These are phyloP conservation scores for Diddensiella transvaalensis DNA, from an alignment of 805 yeast species.

Conservation along the genomic window DNA sequence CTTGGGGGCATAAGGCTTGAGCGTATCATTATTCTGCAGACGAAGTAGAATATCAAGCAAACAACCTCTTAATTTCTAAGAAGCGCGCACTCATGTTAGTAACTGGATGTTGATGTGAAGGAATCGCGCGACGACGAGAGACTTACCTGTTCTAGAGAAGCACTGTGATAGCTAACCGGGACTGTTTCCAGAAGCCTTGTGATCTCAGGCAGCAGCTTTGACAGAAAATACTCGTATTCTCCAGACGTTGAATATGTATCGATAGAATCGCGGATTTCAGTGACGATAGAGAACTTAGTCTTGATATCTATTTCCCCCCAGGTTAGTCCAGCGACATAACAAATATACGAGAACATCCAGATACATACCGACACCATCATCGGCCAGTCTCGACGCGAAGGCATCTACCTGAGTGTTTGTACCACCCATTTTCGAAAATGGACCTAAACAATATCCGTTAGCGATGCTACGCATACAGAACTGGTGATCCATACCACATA, in stretches of 20 bases:
- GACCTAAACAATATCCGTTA: not conserved
- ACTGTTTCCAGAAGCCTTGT: constrained; percentile 57
- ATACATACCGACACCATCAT: constrained; percentile 37
- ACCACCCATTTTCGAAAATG: constrained; percentile 2
- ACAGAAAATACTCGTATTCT: constrained; percentile 75
- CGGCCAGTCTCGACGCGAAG: constrained; percentile 59
- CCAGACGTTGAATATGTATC: constrained; percentile 78
- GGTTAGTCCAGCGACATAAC: constrained; percentile 2
- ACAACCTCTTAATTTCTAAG: constrained; percentile 56
- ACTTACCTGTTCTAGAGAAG: constrained; percentile 52
- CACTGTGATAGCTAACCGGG: constrained; percentile 66
- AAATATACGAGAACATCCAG: not conserved
- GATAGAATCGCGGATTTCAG: constrained; percentile 81
- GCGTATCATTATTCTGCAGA: constrained; percentile 75
- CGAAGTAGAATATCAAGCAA: constrained; percentile 77
- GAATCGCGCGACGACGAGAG: no score
- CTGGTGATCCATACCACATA: no score
- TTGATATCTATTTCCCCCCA: constrained; percentile 50
- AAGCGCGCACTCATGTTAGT: no score
- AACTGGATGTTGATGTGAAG: no score
- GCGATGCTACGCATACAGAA: not conserved
- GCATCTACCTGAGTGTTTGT: constrained; percentile 52
- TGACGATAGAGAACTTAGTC: constrained; percentile 61
- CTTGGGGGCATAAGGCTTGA: constrained; percentile 63
- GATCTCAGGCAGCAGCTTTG: constrained; percentile 67